Percentiles rank a stretch among this genome's conserved stretches.
Evolutionary conservation across 805 yeast genomes (phyloP).

Genomic region (Lachancea lanzarotensis): DNA sequence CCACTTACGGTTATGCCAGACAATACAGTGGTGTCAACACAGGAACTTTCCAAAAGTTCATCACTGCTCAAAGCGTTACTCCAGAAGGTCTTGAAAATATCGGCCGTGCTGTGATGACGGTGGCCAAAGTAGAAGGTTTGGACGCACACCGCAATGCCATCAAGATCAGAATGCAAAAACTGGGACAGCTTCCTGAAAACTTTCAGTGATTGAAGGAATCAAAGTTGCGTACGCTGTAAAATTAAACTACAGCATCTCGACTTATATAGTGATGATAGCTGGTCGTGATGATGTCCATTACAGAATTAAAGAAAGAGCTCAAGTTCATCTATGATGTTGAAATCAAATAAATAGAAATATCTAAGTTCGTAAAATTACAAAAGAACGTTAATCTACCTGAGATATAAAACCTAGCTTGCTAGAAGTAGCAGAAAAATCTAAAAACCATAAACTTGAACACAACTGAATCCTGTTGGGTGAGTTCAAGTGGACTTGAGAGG

Average conservation of each 20-base stretch:
- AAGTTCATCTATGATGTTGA: too few relatives aligned
- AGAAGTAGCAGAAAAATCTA: not conserved
- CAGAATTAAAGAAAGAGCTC: too few relatives aligned
- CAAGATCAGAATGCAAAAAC: slow-evolving; percentile 82
- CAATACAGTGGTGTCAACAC: slow-evolving; percentile 98
- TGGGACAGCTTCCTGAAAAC: slow-evolving; percentile 45
- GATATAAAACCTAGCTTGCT: not conserved
- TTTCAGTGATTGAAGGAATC: slow-evolving; percentile 30
- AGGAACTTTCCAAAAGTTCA: slow-evolving; percentile 88
- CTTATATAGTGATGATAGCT: too few relatives aligned
- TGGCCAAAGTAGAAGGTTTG: slow-evolving; percentile 93
- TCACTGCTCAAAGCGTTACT: slow-evolving; percentile 88
- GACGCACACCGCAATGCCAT: slow-evolving; percentile 98
- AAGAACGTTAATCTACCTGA: not conserved
- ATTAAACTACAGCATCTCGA: too few relatives aligned
- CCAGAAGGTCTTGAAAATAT: slow-evolving; percentile 78
- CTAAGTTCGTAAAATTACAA: not conserved
- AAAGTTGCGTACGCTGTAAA: too few relatives aligned
- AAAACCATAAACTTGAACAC: not conserved
- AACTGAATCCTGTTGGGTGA: not conserved
- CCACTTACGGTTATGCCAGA: slow-evolving; percentile 97
- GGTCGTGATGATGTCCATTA: too few relatives aligned
- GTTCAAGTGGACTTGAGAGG: slow-evolving; percentile 24
- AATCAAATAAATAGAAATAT: too few relatives aligned
- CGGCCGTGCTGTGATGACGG: slow-evolving; percentile 93